phyloP scores from a whole-genome alignment of 352 stramenopile species.

The Pythium volutum region DNA sequence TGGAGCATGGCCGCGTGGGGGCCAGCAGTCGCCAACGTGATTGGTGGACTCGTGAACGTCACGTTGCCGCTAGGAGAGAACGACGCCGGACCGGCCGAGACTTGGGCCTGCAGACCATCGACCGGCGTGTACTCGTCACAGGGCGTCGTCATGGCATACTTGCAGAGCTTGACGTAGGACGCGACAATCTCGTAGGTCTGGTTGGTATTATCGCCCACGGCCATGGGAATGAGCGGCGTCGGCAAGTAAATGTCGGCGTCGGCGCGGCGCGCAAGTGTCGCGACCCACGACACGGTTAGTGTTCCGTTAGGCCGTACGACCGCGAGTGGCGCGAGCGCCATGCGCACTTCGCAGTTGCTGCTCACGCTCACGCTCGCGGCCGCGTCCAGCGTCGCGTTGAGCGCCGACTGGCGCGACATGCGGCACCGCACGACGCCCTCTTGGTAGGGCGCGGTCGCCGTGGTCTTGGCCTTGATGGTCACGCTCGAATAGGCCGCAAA shows the following conservation, averaged over 20 bases:
- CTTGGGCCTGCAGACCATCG: background rate
- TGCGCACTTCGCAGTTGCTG: constrained; percentile 46
- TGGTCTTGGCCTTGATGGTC: constrained; percentile 24
- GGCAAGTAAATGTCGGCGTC: constrained; percentile 45
- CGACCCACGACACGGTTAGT: constrained; percentile 34
- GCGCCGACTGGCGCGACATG: constrained; percentile 34
- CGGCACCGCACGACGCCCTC: constrained; percentile 39
- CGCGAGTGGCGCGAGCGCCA: constrained; percentile 27
- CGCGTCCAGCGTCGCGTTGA: constrained; percentile 28
- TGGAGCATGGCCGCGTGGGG: constrained; percentile 44
- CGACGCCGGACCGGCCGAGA: constrained; percentile 23
- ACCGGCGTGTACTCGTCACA: constrained; percentile 43
- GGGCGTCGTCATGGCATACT: constrained; percentile 14
- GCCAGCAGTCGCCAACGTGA: constrained; percentile 33
- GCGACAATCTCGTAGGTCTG: constrained; percentile 46
- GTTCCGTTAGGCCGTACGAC: constrained; percentile 28
- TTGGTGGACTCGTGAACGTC: constrained; percentile 30
- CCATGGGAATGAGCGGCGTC: constrained; percentile 30
- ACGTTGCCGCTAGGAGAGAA: constrained; percentile 29
- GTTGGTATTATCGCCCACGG: constrained; percentile 22
- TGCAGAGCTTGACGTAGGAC: constrained; percentile 47
- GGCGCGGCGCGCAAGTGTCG: constrained; percentile 30
- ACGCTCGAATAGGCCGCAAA: constrained; percentile 48
- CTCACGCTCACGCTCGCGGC: constrained; percentile 28
- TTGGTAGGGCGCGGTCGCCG: background rate